Evolutionary conservation across 345 rosid genomes (phyloP), one percentile per base, ranked within the genome.

Genomic region (Aquilaria yunnanensis): DNA sequence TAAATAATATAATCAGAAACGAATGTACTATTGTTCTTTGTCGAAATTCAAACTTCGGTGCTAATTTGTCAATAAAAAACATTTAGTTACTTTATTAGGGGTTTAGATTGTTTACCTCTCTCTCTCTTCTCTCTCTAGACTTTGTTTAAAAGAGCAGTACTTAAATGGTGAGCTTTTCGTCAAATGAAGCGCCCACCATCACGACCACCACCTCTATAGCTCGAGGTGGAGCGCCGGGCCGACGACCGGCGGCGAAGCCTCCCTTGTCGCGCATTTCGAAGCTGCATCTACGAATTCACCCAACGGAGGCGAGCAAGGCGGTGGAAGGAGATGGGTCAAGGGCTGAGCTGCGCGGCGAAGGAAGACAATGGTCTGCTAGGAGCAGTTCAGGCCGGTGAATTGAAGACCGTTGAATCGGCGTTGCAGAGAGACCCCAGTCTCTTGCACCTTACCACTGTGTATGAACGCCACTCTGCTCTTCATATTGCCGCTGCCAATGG

Each of bases 401-500:
- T 74, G 45, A 78, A 81, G 3, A 64, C 77, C 32, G 87, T 87
- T 10, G 74, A 74, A 5, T 67, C 70, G 29, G 65, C 84, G 77
- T 49, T 95, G 30, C 70, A 67, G 67, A 60, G 76, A 72, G 87
- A 95, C 54, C 83, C 97, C 3, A 67, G 69, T 63, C 78, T 87
- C 23, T 57, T 83, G 57, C 67, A 72, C 50, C 83, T 85, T 51
- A 79, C 82, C 23, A 85, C 89, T 70, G 60, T 76, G 47, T 85
- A 88, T 73, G 96, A 88, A 83, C 93, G 92, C 51, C 92, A 90
- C 75, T 94, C 90, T 66, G 68, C 82, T 48, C 86, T 94, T 58
- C 99, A 94, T 69, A 74, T 94, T 60, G 97, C 99, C 61, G 97
- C 99, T 68, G 95, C 97, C 60, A 86, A 76, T 83, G 99, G 93